phyloP scores from a whole-genome alignment of 352 stramenopile species.

The Phytophthora citricola region DNA sequence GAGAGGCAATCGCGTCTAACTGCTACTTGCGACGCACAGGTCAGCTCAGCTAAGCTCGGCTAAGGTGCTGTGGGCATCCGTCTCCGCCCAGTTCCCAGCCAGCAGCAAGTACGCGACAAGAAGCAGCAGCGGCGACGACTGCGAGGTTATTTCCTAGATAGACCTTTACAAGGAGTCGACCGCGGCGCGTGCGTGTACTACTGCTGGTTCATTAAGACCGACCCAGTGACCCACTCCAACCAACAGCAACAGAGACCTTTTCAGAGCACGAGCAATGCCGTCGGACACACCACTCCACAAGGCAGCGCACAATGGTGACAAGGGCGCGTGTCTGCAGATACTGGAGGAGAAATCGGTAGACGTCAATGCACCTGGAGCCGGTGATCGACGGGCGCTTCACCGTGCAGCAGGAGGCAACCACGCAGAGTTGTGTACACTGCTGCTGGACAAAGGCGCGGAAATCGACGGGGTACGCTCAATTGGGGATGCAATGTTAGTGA shows the following conservation, averaged over 20 bases:
- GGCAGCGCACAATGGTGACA: conserved; percentile 91
- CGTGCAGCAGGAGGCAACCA: conserved; percentile 90
- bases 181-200: background rate
- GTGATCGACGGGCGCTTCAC: conserved; percentile 88
- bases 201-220: conserved; percentile 7
- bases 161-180: background rate
- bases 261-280: conserved; percentile 60
- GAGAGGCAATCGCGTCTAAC: conserved; percentile 30
- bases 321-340: conserved; percentile 87
- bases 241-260: conserved; percentile 2
- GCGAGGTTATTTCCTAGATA: conserved; percentile 23
- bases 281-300: conserved; percentile 92
- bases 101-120: conserved; percentile 25
- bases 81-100: conserved; percentile 19
- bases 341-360: conserved; percentile 90
- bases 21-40: conserved; percentile 31
- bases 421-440: conserved; percentile 85
- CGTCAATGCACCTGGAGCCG: conserved; percentile 87
- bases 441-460: conserved; percentile 87
- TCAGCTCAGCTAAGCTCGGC: conserved; percentile 12
- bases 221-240: conserved; percentile 6
- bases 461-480: conserved; percentile 77
- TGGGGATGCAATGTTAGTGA: background rate
- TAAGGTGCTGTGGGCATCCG: conserved; percentile 22
- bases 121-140: conserved; percentile 7